These are phyloP conservation scores for Coemansia sp. DNA, from an alignment of 192 early-diverging fungal species.

Conservation along the genomic window DNA sequence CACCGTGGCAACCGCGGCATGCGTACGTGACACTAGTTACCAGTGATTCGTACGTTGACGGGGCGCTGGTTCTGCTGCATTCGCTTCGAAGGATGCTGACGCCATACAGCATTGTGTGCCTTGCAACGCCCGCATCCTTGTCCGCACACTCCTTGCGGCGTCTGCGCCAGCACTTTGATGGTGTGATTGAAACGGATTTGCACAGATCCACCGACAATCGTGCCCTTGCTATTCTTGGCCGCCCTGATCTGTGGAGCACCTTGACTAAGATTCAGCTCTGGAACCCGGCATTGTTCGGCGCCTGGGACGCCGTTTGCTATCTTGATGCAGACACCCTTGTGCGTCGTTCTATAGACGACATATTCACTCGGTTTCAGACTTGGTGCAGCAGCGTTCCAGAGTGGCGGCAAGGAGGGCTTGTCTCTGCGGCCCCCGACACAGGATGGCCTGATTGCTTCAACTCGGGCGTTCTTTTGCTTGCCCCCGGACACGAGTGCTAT, in stretches of 20 bases:
- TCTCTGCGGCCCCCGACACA: slow-evolving; percentile 88
- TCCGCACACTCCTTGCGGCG: slow-evolving; percentile 51
- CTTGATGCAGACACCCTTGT: slow-evolving; percentile 92
- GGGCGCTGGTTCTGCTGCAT: slow-evolving; percentile 76
- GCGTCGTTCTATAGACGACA: slow-evolving; percentile 74
- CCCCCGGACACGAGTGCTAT: slow-evolving; percentile 62
- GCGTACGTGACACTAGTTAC: slow-evolving; percentile 89
- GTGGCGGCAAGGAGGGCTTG: slow-evolving; percentile 56
- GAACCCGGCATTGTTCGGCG: slow-evolving; percentile 67
- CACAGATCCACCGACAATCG: slow-evolving; percentile 60
- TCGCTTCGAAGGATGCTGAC: slow-evolving; percentile 71
- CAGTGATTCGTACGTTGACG: slow-evolving; percentile 80
- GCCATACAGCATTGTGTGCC: slow-evolving; percentile 62
- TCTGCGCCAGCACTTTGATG: slow-evolving; percentile 66
- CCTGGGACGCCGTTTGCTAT: slow-evolving; percentile 66
- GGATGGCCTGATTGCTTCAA: slow-evolving; percentile 99
- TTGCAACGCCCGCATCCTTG: slow-evolving; percentile 66
- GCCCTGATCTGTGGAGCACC: slow-evolving; percentile 86
- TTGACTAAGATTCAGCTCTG: slow-evolving; percentile 91
- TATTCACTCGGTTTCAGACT: slow-evolving; percentile 63
- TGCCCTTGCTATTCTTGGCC: slow-evolving; percentile 67
- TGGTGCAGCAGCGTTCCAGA: slow-evolving; percentile 30
- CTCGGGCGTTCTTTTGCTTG: slow-evolving; percentile 81
- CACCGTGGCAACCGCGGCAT: slow-evolving; percentile 21
- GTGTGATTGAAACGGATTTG: slow-evolving; percentile 69